Percentiles rank a stretch among this genome's conserved stretches.
These are phyloP conservation scores for Spatholobus suberectus DNA, from an alignment of 306 rosid species.

Conservation along the genomic window DNA sequence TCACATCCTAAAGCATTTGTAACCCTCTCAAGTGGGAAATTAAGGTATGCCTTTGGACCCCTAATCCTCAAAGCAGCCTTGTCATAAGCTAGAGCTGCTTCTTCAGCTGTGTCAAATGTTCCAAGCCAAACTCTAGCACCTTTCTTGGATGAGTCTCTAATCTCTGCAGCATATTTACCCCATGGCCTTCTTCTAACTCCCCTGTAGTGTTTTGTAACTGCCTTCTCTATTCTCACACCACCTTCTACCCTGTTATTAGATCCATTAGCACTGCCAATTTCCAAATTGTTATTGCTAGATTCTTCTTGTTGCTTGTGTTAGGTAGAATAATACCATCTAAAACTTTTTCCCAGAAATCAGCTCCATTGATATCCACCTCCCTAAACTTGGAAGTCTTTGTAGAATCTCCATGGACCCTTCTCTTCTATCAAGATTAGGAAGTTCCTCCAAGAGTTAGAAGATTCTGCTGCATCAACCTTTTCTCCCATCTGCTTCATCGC, in stretches of 20 bases:
- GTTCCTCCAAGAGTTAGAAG: constrained; percentile 58
- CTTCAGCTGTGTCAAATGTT: constrained; percentile 87
- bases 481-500: constrained; percentile 26
- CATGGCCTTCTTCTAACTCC: constrained; percentile 97
- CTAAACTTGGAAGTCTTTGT: constrained; percentile 81
- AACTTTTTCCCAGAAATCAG: constrained; percentile 85
- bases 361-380: constrained; percentile 95
- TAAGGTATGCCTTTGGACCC: constrained; percentile 79
- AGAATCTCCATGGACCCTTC: constrained; percentile 66
- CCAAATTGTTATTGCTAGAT: constrained; percentile 21
- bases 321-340: constrained; percentile 47
- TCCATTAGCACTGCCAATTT: constrained; percentile 19
- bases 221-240: constrained; percentile 38
- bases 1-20: constrained; percentile 51
- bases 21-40: constrained; percentile 77
- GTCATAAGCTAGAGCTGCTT: constrained; percentile 95
- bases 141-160: constrained; percentile 81
- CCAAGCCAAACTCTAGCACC: constrained; percentile 97
- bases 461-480: constrained; percentile 32
- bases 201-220: constrained; percentile 60
- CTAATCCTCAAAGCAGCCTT: constrained; percentile 92
- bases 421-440: constrained; percentile 64
- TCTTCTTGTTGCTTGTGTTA: constrained; percentile 34
- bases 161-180: constrained; percentile 97
- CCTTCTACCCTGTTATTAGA: constrained; percentile 20